Conservation (phyloP, 257 asterid species). For the Forsythia viridissima region DNA sequence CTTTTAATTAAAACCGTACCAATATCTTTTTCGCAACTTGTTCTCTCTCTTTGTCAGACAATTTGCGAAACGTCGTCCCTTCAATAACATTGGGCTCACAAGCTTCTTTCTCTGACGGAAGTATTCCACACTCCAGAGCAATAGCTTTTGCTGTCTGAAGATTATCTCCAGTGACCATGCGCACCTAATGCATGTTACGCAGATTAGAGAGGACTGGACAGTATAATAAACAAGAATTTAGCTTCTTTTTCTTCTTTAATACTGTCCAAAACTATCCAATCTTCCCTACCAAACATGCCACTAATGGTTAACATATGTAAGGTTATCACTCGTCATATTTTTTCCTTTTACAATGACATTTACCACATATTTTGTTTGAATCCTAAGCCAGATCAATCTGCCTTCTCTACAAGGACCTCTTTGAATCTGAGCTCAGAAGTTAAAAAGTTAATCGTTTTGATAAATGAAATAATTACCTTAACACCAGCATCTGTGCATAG, state of each 20-base stretch:
- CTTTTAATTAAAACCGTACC: constrained; percentile 39
- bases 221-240: too few relatives aligned
- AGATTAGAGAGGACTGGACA: too few relatives aligned
- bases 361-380: too few relatives aligned
- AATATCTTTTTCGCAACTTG: constrained; percentile 60
- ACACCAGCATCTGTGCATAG: constrained; percentile 85
- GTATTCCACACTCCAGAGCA: constrained; percentile 90
- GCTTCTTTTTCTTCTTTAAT: too few relatives aligned
- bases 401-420: too few relatives aligned
- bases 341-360: too few relatives aligned
- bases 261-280: too few relatives aligned
- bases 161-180: constrained; percentile 97
- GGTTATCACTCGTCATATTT: too few relatives aligned
- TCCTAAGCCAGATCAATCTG: too few relatives aligned
- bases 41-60: constrained; percentile 77
- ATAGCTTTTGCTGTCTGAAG: constrained; percentile 95
- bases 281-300: too few relatives aligned
- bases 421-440: too few relatives aligned
- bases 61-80: constrained; percentile 80
- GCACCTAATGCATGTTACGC: constrained; percentile 38
- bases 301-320: too few relatives aligned
- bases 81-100: constrained; percentile 66
- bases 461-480: constrained; percentile 52
- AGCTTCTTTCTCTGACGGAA: constrained; percentile 56
- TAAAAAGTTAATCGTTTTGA: not conserved